Base-by-base conservation (phyloP, 1,139 yeast genomes). In the Blastobotrys ciferrii region DNA sequence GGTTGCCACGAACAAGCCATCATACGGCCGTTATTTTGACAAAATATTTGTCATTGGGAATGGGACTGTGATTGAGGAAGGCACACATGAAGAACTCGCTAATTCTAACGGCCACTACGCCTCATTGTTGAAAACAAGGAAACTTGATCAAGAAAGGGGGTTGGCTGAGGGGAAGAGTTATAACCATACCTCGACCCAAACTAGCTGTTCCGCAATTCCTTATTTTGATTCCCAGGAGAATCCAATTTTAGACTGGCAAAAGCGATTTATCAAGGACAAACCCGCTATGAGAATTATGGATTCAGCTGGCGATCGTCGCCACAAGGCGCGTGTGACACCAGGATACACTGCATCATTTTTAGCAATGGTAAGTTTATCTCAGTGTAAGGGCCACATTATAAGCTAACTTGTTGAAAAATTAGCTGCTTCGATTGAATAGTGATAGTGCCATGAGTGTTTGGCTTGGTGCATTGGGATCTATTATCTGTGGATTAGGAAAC, bases 11-110 rank as follows among this genome's bases (percentile, higher is more conserved):
- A 36, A 36, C 17, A 36, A 36, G 12, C 40, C 40, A 19, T 18
- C 40, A 11, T 19, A 36, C 12, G 40, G 25, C 5, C 18, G 19
- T 12, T 19, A 7, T 4, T 36, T 36, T 18, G 84, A 81, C 23
- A 78, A 80, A 74, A 84, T 91, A 47, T 79, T 89, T 45, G 76
- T 84, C 17, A 74, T 92, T 82, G 88, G 87, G 40, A 87, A 89
- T 63, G 98, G 98, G 60, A 78, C 83, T 59, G 75, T 91, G 39
- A 75, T 76, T 55, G 78, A 77, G 25, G 94, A 86, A 68, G 97
- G 97, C 47, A 64, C 82, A 13, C 92, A 97, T 71, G 86, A 87
- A 14, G 83, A 79, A 58, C 75, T 80, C 41, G 69, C 80, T 33
- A 75, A 74, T 46, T 84, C 85, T 6, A 36, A 36, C 19, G 40